phyloP scores from a whole-genome alignment of 805 yeast genomes.

The Candida glaebosa region DNA sequence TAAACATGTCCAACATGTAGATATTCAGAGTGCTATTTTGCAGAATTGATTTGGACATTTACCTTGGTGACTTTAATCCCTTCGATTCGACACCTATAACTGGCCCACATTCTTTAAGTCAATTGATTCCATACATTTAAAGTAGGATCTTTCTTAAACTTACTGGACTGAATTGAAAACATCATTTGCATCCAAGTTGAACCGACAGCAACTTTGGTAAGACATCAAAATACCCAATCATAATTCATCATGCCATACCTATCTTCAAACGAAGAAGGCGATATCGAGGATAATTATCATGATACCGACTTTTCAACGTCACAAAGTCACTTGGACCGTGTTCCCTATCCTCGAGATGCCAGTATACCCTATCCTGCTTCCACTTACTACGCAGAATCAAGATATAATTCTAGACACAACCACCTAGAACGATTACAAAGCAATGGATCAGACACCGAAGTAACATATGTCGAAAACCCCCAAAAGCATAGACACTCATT shows the following conservation, averaged over 20 bases:
- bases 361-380: not conserved
- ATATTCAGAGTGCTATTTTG: too few species aligned
- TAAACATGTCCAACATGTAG: too few species aligned
- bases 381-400: not conserved
- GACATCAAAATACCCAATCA: too few species aligned
- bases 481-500: not conserved
- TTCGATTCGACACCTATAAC: too few species aligned
- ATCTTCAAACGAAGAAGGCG: slow-evolving; percentile 5
- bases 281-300: slow-evolving; percentile 6
- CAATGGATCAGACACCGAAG: slow-evolving; percentile 14
- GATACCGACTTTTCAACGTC: slow-evolving; percentile 2
- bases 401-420: slow-evolving; percentile 1
- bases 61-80: too few species aligned
- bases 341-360: slow-evolving; percentile 9
- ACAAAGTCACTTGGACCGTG: slow-evolving; percentile 4
- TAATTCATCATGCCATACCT: not conserved
- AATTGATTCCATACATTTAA: too few species aligned
- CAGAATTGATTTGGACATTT: too few species aligned
- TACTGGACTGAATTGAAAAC: not conserved
- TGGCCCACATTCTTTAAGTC: too few species aligned
- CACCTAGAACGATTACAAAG: slow-evolving; percentile 6
- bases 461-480: slow-evolving; percentile 13
- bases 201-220: too few species aligned
- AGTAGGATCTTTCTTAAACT: not conserved
- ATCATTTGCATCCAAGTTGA: too few species aligned